Evolutionary conservation across 331 rosid genomes (phyloP).

Genomic region (Quercus lobata): DNA sequence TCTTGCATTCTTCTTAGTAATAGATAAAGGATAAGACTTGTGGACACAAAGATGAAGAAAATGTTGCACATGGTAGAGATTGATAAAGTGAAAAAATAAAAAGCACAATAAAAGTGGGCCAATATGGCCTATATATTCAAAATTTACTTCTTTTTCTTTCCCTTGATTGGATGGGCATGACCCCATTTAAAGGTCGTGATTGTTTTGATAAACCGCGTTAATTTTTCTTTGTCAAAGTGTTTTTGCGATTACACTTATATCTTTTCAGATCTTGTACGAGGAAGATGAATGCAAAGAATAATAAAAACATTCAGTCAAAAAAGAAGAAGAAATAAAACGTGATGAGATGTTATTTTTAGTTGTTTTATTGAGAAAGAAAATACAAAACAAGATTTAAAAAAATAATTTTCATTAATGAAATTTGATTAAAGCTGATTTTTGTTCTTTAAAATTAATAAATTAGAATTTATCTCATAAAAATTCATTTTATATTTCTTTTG

Average conservation of each 20-base stretch:
- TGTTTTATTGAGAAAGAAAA: background rate
- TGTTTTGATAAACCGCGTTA: background rate
- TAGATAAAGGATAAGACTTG: slow-evolving; percentile 18
- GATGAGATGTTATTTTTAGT: background rate
- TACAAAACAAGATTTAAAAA: too few relatives aligned
- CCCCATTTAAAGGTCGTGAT: slow-evolving; percentile 14
- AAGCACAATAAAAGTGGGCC: slow-evolving; percentile 57
- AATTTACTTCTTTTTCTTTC: slow-evolving; percentile 18
- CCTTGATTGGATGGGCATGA: slow-evolving; percentile 35
- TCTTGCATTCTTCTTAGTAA: slow-evolving; percentile 1
- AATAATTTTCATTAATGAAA: too few relatives aligned
- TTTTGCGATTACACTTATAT: background rate
- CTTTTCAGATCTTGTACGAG: background rate
- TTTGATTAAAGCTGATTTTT: too few relatives aligned
- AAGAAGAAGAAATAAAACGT: background rate
- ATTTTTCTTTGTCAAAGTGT: background rate
- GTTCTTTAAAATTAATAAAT: too few relatives aligned
- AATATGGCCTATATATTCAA: slow-evolving; percentile 35
- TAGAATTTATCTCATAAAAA: too few relatives aligned
- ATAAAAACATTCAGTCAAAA: background rate
- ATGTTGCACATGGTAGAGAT: slow-evolving; percentile 29
- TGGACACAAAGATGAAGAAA: slow-evolving; percentile 20
- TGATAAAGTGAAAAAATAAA: slow-evolving; percentile 24
- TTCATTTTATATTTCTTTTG: too few relatives aligned
- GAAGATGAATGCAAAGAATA: background rate